A percentile compares a stretch with the other conserved stretches of the same genome.
phyloP scores from a whole-genome alignment of 805 yeast genomes.

The Candida verbasci region DNA sequence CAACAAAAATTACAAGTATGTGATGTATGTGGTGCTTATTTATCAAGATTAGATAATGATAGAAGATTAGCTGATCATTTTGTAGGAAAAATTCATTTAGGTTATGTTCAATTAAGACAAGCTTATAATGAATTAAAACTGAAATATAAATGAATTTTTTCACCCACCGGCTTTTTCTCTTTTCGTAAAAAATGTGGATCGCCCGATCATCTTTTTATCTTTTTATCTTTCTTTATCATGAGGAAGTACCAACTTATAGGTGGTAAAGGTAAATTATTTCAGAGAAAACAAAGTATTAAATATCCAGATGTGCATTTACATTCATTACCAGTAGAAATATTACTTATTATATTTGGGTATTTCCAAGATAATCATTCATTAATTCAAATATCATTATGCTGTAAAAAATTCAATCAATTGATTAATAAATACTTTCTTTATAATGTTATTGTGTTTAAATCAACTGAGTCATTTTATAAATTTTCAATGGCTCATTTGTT shows the following conservation, averaged over 20 bases:
- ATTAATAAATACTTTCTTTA: constrained; percentile 37
- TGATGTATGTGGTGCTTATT: constrained; percentile 82
- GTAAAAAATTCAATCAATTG: constrained; percentile 32
- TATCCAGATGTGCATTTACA: constrained; percentile 31
- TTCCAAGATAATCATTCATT: constrained; percentile 17
- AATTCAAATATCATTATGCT: constrained; percentile 26
- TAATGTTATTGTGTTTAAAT: constrained; percentile 23
- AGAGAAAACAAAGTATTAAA: constrained; percentile 8
- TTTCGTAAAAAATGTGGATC: not conserved
- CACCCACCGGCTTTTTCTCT: not conserved
- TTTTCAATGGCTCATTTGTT: constrained; percentile 30
- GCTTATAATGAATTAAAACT: constrained; percentile 38
- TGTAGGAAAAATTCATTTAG: constrained; percentile 80
- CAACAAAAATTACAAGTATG: constrained; percentile 91
- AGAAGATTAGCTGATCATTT: constrained; percentile 87
- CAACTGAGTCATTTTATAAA: constrained; percentile 25
- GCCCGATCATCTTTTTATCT: no score
- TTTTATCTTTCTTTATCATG: no score
- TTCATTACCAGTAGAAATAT: constrained; percentile 42
- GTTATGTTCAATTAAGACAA: constrained; percentile 71
- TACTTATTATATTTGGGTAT: constrained; percentile 28
- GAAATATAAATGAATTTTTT: constrained; percentile 16
- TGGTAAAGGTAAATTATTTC: constrained; percentile 16
- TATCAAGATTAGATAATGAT: constrained; percentile 83
- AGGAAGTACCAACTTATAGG: constrained; percentile 43